Evolutionary conservation across 495 filamentous ascomycete genomes (phyloP).

Genomic region (Penicillium angulare): DNA sequence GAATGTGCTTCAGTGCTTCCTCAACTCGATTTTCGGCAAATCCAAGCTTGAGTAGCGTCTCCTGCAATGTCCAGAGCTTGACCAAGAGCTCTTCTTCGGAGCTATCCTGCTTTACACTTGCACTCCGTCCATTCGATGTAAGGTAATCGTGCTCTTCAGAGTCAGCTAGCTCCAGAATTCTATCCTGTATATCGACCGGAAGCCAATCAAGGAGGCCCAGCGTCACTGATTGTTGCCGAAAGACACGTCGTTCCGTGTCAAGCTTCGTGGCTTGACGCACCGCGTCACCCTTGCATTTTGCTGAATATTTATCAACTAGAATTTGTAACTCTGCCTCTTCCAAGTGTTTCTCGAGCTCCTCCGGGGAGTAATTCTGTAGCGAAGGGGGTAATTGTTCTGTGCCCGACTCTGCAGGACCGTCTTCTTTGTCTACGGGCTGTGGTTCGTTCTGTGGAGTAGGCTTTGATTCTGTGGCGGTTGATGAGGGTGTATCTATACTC

Average conservation of each 20-base stretch:
- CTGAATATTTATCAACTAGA: conserved; percentile 74
- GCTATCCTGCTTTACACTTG: conserved; percentile 29
- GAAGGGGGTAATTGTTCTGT: conserved; percentile 23
- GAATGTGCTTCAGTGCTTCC: conserved; percentile 61
- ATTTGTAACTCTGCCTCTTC: conserved; percentile 80
- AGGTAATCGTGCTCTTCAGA: conserved; percentile 40
- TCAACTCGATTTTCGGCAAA: conserved; percentile 64
- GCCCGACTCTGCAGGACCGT: conserved; percentile 15
- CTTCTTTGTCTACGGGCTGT: conserved; percentile 25
- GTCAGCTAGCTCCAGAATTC: conserved; percentile 59
- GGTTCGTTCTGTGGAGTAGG: conserved; percentile 42
- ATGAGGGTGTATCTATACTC: conserved; percentile 26
- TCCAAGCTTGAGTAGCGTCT: conserved; percentile 62
- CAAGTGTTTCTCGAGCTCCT: conserved; percentile 80
- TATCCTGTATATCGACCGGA: conserved; percentile 72
- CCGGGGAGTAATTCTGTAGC: conserved; percentile 62
- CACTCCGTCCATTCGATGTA: conserved; percentile 25
- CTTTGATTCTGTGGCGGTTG: conserved; percentile 36
- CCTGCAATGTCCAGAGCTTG: conserved; percentile 77
- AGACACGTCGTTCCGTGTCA: conserved; percentile 73
- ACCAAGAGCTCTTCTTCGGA: conserved; percentile 70
- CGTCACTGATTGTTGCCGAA: conserved; percentile 68
- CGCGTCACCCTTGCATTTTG: conserved; percentile 66
- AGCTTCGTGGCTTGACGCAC: conserved; percentile 66
- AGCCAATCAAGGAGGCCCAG: conserved; percentile 76